These are phyloP conservation scores for Medicago truncatula DNA, from an alignment of 306 rosid species.

Conservation along the genomic window DNA sequence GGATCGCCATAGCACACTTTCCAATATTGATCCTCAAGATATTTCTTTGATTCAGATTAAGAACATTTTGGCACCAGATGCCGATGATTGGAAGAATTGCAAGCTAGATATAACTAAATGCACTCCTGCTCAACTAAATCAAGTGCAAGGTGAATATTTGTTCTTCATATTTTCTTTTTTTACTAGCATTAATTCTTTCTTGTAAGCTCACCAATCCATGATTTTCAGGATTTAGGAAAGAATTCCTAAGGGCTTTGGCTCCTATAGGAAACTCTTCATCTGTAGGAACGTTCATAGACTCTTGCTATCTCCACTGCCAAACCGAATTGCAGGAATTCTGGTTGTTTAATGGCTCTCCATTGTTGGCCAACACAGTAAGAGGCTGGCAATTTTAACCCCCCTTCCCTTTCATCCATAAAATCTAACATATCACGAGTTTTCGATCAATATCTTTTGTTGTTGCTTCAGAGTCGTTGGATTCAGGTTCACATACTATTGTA, in stretches of 20 bases:
- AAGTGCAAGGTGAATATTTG: conserved; percentile 64
- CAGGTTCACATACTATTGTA: not conserved
- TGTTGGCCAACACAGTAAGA: conserved; percentile 64
- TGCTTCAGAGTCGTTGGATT: not conserved
- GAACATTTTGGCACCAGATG: conserved; percentile 84
- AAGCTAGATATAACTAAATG: conserved; percentile 76
- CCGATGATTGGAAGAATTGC: conserved; percentile 86
- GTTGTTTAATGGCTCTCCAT: conserved; percentile 72
- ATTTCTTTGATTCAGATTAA: conserved; percentile 61
- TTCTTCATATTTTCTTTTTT: not conserved
- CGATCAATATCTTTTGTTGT: not conserved
- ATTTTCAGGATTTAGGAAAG: conserved; percentile 68
- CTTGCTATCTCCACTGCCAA: conserved; percentile 95
- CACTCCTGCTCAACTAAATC: conserved; percentile 63
- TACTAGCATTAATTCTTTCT: too few species aligned
- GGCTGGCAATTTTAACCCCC: not conserved
- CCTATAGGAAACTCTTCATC: conserved; percentile 51
- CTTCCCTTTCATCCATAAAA: not conserved
- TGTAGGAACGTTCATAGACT: conserved; percentile 74
- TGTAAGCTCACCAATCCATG: not conserved
- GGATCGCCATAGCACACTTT: not conserved
- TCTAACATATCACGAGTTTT: not conserved
- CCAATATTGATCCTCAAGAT: conserved; percentile 22
- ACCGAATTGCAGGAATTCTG: conserved; percentile 86
- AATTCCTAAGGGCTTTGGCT: conserved; percentile 67